A percentile compares a stretch with the other conserved stretches of the same genome.
Conservation (phyloP, 2,329 filamentous ascomycete genomes). For the Truncatella angustata region DNA sequence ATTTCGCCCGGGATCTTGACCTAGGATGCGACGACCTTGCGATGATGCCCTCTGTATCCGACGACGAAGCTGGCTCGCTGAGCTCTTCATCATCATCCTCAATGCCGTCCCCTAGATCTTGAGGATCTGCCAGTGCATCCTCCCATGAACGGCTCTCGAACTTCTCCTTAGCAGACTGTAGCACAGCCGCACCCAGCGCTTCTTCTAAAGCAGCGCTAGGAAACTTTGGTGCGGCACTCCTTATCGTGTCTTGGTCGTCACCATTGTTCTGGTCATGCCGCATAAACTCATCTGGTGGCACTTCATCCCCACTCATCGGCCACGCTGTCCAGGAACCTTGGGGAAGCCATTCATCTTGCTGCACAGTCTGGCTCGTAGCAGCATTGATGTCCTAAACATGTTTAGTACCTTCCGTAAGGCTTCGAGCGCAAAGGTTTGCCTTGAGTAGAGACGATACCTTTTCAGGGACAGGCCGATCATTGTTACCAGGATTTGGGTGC, state of each 20-base stretch:
- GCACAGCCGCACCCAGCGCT: conserved; percentile 62
- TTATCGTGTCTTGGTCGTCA: conserved; percentile 51
- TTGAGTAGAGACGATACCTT: conserved; percentile 33
- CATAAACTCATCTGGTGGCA: conserved; percentile 58
- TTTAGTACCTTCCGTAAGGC: too few relatives aligned
- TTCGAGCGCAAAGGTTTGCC: too few relatives aligned
- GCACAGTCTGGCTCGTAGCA: conserved; percentile 23
- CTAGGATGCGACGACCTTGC: conserved; percentile 6
- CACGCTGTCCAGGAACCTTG: conserved; percentile 77
- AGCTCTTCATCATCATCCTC: conserved; percentile 13
- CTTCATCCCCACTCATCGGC: conserved; percentile 64
- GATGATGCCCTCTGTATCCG: neutral
- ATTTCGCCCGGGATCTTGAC: conserved; percentile 17
- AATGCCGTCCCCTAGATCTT: conserved; percentile 13
- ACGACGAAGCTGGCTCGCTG: conserved; percentile 12
- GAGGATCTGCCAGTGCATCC: conserved; percentile 13
- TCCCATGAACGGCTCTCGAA: conserved; percentile 45
- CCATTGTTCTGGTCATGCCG: conserved; percentile 41
- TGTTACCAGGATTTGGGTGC: conserved; percentile 9
- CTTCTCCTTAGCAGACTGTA: conserved; percentile 66
- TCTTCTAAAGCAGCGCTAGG: conserved; percentile 68
- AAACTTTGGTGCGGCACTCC: conserved; percentile 37
- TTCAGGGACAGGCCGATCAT: conserved; percentile 17
- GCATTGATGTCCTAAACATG: conserved; percentile 35
- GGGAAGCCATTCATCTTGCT: conserved; percentile 43